These are phyloP conservation scores for Lachnellula subtilissima DNA, from an alignment of 2,329 filamentous ascomycete genomes.

Conservation along the genomic window DNA sequence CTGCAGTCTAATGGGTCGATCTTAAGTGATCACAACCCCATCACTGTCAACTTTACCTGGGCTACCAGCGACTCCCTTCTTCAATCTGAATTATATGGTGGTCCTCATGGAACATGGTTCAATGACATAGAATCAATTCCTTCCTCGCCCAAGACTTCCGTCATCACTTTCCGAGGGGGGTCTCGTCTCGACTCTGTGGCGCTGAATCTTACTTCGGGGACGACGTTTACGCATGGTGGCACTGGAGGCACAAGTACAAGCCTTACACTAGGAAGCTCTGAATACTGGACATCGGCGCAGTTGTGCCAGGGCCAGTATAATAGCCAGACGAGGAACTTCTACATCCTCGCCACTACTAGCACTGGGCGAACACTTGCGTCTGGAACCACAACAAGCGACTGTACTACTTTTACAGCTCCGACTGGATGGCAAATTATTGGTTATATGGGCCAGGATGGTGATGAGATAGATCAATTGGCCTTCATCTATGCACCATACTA, in stretches of 20 bases:
- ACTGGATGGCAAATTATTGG: slow-evolving; percentile 49
- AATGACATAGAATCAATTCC: slow-evolving; percentile 42
- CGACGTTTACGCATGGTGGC: slow-evolving; percentile 48
- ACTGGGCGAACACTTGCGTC: slow-evolving; percentile 40
- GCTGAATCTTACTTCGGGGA: slow-evolving; percentile 45
- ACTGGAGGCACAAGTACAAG: slow-evolving; percentile 41
- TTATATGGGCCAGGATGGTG: slow-evolving; percentile 46
- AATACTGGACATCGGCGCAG: slow-evolving; percentile 45
- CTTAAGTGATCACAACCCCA: slow-evolving; percentile 61
- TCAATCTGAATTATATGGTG: slow-evolving; percentile 45
- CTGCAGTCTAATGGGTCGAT: slow-evolving; percentile 51
- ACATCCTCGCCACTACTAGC: slow-evolving; percentile 49
- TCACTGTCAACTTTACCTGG: slow-evolving; percentile 52
- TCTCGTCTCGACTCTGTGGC: slow-evolving; percentile 47
- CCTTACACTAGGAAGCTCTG: slow-evolving; percentile 41
- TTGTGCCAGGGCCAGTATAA: slow-evolving; percentile 48
- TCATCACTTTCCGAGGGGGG: slow-evolving; percentile 43
- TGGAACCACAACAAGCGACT: slow-evolving; percentile 44
- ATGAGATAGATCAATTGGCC: slow-evolving; percentile 52
- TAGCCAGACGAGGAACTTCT: slow-evolving; percentile 48
- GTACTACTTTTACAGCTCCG: slow-evolving; percentile 42
- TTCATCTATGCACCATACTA: slow-evolving; percentile 43
- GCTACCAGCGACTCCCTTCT: slow-evolving; percentile 34
- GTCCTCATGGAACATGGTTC: slow-evolving; percentile 49
- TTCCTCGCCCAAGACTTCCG: slow-evolving; percentile 33